Evolutionary conservation across 192 early-diverging fungal species (phyloP).

Genomic region (Radiomyces spectabilis): DNA sequence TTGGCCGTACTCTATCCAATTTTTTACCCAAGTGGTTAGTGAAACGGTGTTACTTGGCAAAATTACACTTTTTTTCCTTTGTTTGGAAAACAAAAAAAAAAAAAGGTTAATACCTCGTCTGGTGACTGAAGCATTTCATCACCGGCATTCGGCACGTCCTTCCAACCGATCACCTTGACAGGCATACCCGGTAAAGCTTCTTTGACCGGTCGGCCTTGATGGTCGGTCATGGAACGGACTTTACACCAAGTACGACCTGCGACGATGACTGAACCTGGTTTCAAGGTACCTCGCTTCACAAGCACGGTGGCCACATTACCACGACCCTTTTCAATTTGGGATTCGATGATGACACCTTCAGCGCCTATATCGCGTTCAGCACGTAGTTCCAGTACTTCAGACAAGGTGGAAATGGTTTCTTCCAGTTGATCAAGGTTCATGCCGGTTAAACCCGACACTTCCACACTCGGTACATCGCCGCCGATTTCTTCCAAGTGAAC

Average conservation of each 20-base stretch:
- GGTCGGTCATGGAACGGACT: slow-evolving; percentile 77
- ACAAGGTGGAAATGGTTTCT: slow-evolving; percentile 79
- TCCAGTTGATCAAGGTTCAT: slow-evolving; percentile 81
- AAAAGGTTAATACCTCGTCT: slow-evolving; percentile 35
- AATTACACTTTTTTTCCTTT: not conserved
- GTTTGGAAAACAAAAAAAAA: slow-evolving; percentile 1
- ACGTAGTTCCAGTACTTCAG: slow-evolving; percentile 83
- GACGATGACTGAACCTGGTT: slow-evolving; percentile 68
- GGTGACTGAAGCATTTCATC: slow-evolving; percentile 79
- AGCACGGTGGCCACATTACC: slow-evolving; percentile 85
- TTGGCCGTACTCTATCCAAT: slow-evolving; percentile 67
- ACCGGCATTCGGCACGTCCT: slow-evolving; percentile 83
- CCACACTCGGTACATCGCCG: slow-evolving; percentile 87
- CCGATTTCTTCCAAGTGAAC: slow-evolving; percentile 87
- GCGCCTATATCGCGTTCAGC: slow-evolving; percentile 70
- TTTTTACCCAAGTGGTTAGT: no score
- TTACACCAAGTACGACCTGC: slow-evolving; percentile 85
- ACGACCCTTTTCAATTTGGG: slow-evolving; percentile 76
- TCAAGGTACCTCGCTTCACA: slow-evolving; percentile 84
- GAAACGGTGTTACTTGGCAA: no score
- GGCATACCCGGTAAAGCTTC: slow-evolving; percentile 79
- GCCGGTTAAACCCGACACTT: slow-evolving; percentile 85
- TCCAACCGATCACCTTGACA: slow-evolving; percentile 90
- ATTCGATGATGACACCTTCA: slow-evolving; percentile 88
- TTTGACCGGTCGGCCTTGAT: slow-evolving; percentile 61